Conservation (phyloP, 495 filamentous ascomycete genomes). For the Immersiella caudata region DNA sequence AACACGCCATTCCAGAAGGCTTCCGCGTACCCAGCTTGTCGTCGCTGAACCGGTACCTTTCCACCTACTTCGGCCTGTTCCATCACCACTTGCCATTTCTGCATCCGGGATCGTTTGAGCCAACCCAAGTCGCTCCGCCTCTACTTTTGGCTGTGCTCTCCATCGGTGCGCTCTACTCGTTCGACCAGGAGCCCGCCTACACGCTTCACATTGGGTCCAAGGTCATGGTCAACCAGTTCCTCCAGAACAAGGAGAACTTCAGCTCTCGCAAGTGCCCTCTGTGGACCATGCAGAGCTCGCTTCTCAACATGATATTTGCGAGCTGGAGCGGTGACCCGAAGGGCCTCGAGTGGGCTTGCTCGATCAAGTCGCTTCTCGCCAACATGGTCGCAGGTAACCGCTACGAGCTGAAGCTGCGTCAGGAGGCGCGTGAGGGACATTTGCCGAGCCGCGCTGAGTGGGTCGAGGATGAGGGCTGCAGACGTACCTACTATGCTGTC, state of each 20-base stretch:
- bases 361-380: conserved; percentile 94
- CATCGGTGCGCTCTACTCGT: conserved; percentile 94
- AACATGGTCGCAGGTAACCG: conserved; percentile 99
- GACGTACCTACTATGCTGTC: conserved; percentile 97
- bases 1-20: conserved; percentile 80
- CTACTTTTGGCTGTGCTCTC: conserved; percentile 90
- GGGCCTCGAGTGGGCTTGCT: conserved; percentile 97
- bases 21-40: conserved; percentile 82
- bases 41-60: conserved; percentile 84
- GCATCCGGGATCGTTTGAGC: conserved; percentile 88
- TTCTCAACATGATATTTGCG: conserved; percentile 98
- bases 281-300: conserved; percentile 95
- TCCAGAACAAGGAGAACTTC: conserved; percentile 98
- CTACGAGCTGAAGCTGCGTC: conserved; percentile 91
- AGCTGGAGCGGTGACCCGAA: conserved; percentile 99
- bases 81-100: conserved; percentile 97
- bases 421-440: conserved; percentile 79
- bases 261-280: conserved; percentile 97
- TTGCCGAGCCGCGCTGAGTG: conserved; percentile 83
- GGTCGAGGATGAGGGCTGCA: conserved; percentile 95
- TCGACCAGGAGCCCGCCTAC: conserved; percentile 93
- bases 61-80: conserved; percentile 96
- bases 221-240: conserved; percentile 91
- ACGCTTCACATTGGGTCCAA: conserved; percentile 98
- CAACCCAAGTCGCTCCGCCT: conserved; percentile 73